Evolutionary conservation across 2,329 filamentous ascomycete species (phyloP).

Genomic region (Paracamarosporium sp.): DNA sequence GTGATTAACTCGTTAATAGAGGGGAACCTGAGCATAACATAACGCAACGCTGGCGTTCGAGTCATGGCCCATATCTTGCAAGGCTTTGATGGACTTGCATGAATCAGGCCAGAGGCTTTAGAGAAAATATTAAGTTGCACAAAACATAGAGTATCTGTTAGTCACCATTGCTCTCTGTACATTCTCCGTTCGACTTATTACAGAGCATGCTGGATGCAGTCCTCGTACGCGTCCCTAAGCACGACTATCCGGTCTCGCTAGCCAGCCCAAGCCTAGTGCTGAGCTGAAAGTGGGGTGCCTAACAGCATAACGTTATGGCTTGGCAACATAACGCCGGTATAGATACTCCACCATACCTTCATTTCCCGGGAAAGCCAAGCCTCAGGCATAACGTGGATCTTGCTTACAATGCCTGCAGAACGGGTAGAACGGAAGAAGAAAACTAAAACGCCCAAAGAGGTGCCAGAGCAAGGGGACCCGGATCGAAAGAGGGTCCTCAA

Average conservation of each 20-base stretch:
- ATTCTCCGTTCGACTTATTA: too few species aligned
- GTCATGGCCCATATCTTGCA: too few species aligned
- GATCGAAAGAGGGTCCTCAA: conserved; percentile 40
- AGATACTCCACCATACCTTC: background rate
- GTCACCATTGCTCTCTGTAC: too few species aligned
- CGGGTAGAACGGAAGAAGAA: conserved; percentile 18
- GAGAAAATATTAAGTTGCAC: too few species aligned
- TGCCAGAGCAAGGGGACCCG: conserved; percentile 33
- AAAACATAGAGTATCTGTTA: too few species aligned
- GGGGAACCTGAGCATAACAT: too few species aligned
- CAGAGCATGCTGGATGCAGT: background rate
- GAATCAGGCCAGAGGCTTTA: too few species aligned
- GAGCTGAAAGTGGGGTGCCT: background rate
- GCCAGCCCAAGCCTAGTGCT: background rate
- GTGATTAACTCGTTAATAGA: too few species aligned
- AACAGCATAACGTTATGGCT: conserved; percentile 3
- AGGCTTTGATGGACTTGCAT: too few species aligned
- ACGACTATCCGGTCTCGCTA: background rate
- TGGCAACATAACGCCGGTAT: background rate
- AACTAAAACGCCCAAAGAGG: conserved; percentile 22
- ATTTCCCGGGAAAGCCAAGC: background rate
- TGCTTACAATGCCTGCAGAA: background rate
- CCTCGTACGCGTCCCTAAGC: background rate
- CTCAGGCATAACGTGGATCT: conserved; percentile 15
- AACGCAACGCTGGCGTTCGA: too few species aligned